Evolutionary conservation across 805 yeast genomes (phyloP).

Genomic region (Candida nitratophila): DNA sequence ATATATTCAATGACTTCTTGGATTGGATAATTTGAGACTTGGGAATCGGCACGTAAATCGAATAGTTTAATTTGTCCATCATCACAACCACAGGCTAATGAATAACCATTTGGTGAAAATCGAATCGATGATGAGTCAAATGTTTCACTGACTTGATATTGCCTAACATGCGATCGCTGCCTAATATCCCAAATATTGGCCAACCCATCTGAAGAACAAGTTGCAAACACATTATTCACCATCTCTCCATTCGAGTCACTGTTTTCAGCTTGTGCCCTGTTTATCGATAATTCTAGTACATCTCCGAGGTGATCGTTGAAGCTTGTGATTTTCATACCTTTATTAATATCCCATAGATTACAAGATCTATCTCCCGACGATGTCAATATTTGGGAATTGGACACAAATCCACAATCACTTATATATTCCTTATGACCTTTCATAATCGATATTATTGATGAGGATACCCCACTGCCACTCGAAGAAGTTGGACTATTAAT

Average conservation of each 20-base stretch:
- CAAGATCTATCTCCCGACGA: constrained; percentile 81
- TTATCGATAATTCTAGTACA: constrained; percentile 42
- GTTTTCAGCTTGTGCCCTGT: constrained; percentile 13
- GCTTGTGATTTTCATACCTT: constrained; percentile 44
- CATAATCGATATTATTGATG: constrained; percentile 40
- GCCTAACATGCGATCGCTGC: constrained; percentile 30
- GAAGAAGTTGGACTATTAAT: constrained; percentile 3
- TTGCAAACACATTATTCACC: constrained; percentile 31
- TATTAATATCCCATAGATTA: constrained; percentile 70
- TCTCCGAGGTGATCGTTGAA: constrained; percentile 69
- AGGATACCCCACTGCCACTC: constrained; percentile 13
- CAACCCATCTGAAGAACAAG: constrained; percentile 65
- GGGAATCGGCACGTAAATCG: constrained; percentile 75
- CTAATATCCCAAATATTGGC: constrained; percentile 63
- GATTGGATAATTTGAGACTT: constrained; percentile 42
- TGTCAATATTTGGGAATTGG: constrained; percentile 51
- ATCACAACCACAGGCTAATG: constrained; percentile 72
- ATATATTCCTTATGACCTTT: constrained; percentile 83
- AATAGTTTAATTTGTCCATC: constrained; percentile 65
- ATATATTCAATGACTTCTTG: constrained; percentile 4
- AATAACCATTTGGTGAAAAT: constrained; percentile 63
- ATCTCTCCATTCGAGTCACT: neutral
- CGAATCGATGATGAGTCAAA: constrained; percentile 56
- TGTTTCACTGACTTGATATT: constrained; percentile 42
- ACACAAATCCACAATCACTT: constrained; percentile 64